Evolutionary conservation across 345 rosid species (phyloP).

Genomic region (Limnanthes douglasii): DNA sequence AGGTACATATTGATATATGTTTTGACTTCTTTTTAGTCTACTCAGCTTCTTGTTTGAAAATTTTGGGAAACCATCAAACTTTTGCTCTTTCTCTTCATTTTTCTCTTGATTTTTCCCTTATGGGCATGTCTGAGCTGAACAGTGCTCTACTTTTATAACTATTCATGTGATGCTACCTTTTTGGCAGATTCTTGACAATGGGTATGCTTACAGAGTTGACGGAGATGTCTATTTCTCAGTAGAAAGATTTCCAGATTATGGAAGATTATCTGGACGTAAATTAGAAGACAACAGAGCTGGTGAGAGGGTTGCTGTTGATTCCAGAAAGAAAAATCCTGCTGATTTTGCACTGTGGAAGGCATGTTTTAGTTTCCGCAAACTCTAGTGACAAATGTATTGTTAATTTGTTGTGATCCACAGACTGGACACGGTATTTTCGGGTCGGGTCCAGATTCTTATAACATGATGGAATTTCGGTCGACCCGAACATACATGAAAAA

Average conservation of each 20-base stretch:
- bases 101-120: not conserved
- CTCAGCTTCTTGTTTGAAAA: not conserved
- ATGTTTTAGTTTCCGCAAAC: too few relatives aligned
- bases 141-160: too few relatives aligned
- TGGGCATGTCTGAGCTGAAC: too few relatives aligned
- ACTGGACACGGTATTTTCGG: too few relatives aligned
- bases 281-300: conserved; percentile 92
- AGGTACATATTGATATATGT: conserved; percentile 23
- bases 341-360: conserved; percentile 98
- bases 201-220: conserved; percentile 60
- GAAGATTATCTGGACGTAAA: conserved; percentile 70
- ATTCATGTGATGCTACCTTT: conserved; percentile 1
- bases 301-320: conserved; percentile 84
- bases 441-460: too few relatives aligned
- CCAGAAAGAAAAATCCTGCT: conserved; percentile 83
- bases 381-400: too few relatives aligned
- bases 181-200: conserved; percentile 77
- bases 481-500: too few relatives aligned
- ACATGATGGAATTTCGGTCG: too few relatives aligned
- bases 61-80: too few relatives aligned
- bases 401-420: too few relatives aligned
- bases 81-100: not conserved
- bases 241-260: conserved; percentile 58
- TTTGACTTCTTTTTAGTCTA: not conserved
- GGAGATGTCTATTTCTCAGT: conserved; percentile 81